A percentile compares a stretch with the other conserved stretches of the same genome.
Evolutionary conservation across 345 rosid species (phyloP).

Genomic region (sweet orange (Citrus sinensis)): DNA sequence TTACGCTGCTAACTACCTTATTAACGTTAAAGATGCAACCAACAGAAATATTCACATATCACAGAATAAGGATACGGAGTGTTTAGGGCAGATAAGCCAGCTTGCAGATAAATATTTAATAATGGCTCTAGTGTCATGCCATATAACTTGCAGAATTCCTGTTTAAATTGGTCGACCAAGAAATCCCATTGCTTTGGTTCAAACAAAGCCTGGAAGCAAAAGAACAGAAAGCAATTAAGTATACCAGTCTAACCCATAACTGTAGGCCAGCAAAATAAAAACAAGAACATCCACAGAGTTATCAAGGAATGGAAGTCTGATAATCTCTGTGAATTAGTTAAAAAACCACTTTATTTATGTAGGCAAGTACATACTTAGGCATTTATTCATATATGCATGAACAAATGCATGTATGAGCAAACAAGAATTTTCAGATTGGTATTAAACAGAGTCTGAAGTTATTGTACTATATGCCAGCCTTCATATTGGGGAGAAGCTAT

Average conservation of each 20-base stretch:
- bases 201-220: slow-evolving; percentile 62
- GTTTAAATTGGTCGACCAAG: slow-evolving; percentile 84
- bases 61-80: slow-evolving; percentile 71
- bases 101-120: slow-evolving; percentile 87
- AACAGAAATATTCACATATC: not conserved
- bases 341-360: not conserved
- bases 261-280: not conserved
- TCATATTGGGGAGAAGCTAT: not conserved
- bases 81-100: slow-evolving; percentile 93
- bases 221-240: slow-evolving; percentile 4
- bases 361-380: not conserved
- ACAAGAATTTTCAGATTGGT: not conserved
- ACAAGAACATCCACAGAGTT: not conserved
- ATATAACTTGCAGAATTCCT: slow-evolving; percentile 87
- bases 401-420: not conserved
- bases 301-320: not conserved
- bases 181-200: slow-evolving; percentile 91
- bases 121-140: slow-evolving; percentile 97
- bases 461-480: not conserved
- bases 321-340: not conserved
- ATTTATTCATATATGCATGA: not conserved
- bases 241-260: not conserved
- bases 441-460: not conserved
- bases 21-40: not conserved
- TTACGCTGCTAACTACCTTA: not conserved